These are phyloP conservation scores for Psidium friedrichsthalianum DNA, from an alignment of 345 rosid species.

Conservation along the genomic window DNA sequence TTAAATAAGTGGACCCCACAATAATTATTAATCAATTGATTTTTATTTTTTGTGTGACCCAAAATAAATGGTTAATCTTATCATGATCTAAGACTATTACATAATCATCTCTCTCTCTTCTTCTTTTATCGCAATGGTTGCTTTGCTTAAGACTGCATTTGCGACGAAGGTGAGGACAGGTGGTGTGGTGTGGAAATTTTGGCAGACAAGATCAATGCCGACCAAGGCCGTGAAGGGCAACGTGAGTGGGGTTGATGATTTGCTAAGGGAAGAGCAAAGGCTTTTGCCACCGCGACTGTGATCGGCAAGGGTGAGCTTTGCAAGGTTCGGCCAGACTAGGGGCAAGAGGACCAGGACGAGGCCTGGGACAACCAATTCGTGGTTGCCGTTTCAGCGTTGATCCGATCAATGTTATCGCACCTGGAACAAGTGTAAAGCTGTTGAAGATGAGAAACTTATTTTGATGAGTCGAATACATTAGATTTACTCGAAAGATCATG, in stretches of 20 bases:
- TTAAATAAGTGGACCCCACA: too few species aligned
- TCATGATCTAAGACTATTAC: too few species aligned
- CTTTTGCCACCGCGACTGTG: slow-evolving; percentile 84
- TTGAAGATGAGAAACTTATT: background rate
- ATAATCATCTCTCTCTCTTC: too few species aligned
- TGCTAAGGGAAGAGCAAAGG: slow-evolving; percentile 60
- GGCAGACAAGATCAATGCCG: background rate
- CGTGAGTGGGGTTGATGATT: background rate
- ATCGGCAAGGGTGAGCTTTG: slow-evolving; percentile 49
- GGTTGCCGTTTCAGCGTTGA: slow-evolving; percentile 31
- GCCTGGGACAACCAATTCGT: slow-evolving; percentile 49
- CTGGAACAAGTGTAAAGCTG: slow-evolving; percentile 41
- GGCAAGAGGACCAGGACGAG: slow-evolving; percentile 35
- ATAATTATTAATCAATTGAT: too few species aligned
- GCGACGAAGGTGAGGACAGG: background rate
- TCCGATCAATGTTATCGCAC: slow-evolving; percentile 36
- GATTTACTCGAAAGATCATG: background rate
- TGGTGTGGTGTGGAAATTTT: background rate
- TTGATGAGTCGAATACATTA: background rate
- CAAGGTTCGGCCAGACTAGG: slow-evolving; percentile 30
- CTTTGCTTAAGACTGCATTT: too few species aligned
- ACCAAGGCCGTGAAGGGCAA: background rate
- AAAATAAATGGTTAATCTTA: too few species aligned
- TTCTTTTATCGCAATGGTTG: too few species aligned
- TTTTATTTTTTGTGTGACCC: too few species aligned